phyloP scores from a whole-genome alignment of 257 asterid genomes.

The Cynanchum wilfordii region DNA sequence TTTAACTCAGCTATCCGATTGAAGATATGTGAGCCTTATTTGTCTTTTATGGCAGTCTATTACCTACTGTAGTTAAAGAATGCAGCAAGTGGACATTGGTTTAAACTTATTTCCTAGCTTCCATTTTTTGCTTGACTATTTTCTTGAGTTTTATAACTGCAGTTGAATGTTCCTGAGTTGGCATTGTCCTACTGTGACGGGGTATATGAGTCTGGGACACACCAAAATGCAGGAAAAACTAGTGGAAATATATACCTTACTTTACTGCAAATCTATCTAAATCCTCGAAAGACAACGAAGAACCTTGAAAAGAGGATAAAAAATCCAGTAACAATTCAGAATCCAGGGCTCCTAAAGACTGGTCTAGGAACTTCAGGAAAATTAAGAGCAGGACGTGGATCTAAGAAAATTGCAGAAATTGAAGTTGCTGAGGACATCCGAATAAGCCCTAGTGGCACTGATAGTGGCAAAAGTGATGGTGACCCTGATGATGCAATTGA shows the following conservation, averaged over 20 bases:
- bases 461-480: slow-evolving; percentile 88
- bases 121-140: slow-evolving; percentile 16
- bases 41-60: not conserved
- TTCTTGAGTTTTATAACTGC: slow-evolving; percentile 12
- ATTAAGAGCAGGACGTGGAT: slow-evolving; percentile 34
- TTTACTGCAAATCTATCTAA: slow-evolving; percentile 85
- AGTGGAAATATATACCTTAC: slow-evolving; percentile 74
- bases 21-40: not conserved
- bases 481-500: slow-evolving; percentile 65
- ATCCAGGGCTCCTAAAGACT: slow-evolving; percentile 46
- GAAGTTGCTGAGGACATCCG: slow-evolving; percentile 80
- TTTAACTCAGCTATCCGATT: not conserved
- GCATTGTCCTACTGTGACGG: slow-evolving; percentile 91
- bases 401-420: slow-evolving; percentile 79
- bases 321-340: slow-evolving; percentile 48
- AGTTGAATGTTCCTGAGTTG: slow-evolving; percentile 92
- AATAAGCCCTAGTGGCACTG: slow-evolving; percentile 73
- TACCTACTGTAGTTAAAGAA: not conserved
- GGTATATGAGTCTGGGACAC: slow-evolving; percentile 57
- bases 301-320: slow-evolving; percentile 66
- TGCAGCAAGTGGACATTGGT: not conserved
- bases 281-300: slow-evolving; percentile 74
- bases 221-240: slow-evolving; percentile 61
- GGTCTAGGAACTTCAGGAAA: slow-evolving; percentile 40
- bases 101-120: not conserved